phyloP scores from a whole-genome alignment of 441 rosid species.

The Metrosideros polymorpha region DNA sequence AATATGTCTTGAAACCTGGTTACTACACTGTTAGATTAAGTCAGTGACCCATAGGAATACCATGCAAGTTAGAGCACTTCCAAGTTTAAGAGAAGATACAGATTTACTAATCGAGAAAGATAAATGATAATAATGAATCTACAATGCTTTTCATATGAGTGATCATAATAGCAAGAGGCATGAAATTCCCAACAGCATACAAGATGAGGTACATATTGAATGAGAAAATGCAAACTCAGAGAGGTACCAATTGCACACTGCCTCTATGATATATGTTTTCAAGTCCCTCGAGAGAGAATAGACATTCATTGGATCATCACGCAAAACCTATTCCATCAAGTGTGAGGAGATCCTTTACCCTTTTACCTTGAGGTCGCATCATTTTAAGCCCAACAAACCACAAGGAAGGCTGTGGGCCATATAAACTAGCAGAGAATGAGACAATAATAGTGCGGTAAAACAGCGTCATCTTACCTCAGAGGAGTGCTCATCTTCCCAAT shows the following conservation, averaged over 20 bases:
- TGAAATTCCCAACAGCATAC: background rate
- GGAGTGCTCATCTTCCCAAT: slow-evolving; percentile 94
- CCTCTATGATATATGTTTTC: background rate
- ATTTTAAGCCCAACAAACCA: background rate
- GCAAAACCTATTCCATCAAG: background rate
- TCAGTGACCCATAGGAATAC: background rate
- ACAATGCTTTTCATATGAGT: background rate
- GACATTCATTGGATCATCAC: background rate
- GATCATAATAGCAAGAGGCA: background rate
- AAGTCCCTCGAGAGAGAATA: background rate
- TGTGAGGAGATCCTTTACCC: background rate
- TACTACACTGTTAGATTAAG: background rate
- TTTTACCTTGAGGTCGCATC: background rate
- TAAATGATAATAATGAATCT: background rate
- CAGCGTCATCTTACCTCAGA: slow-evolving; percentile 46
- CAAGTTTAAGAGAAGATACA: background rate
- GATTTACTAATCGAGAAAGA: background rate
- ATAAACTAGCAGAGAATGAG: background rate
- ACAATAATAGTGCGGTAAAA: background rate
- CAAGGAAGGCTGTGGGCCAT: background rate
- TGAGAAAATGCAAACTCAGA: background rate
- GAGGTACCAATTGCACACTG: background rate
- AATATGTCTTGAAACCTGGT: background rate
- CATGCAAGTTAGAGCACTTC: background rate
- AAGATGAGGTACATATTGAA: background rate